phyloP scores from a whole-genome alignment of 176 grass and related monocot genomes.

The Oryza longistaminata region DNA sequence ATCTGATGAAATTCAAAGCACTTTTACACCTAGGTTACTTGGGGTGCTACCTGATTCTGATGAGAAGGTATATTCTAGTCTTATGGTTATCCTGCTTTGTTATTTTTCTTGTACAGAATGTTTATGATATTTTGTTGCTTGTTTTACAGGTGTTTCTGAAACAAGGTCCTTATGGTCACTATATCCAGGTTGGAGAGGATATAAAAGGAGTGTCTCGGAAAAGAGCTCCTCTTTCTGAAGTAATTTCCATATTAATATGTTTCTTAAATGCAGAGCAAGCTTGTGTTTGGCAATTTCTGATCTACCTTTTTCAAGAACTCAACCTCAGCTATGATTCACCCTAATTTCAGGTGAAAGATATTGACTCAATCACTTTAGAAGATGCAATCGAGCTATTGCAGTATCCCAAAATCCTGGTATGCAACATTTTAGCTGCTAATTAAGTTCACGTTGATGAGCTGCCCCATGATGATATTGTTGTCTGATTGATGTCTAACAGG shows the following conservation, averaged over 20 bases:
- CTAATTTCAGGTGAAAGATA: constrained; percentile 68
- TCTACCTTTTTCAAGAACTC: constrained; percentile 9
- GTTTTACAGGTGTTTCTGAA: constrained; percentile 74
- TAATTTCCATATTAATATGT: constrained; percentile 24
- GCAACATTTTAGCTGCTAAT: constrained; percentile 13
- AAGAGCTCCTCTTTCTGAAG: constrained; percentile 75
- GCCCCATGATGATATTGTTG: constrained; percentile 16
- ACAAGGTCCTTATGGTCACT: constrained; percentile 84
- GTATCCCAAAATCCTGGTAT: constrained; percentile 84
- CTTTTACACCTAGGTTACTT: constrained; percentile 65
- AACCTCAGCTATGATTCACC: constrained; percentile 5
- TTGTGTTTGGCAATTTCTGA: not conserved
- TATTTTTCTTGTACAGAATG: not conserved
- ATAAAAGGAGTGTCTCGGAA: constrained; percentile 61
- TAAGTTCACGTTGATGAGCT: constrained; percentile 19
- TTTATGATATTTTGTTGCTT: constrained; percentile 7
- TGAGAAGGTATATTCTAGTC: constrained; percentile 56
- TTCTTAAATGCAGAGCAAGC: not conserved
- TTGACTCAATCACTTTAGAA: constrained; percentile 64
- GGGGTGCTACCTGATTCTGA: constrained; percentile 64
- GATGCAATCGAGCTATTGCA: constrained; percentile 80
- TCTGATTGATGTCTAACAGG: constrained; percentile 40
- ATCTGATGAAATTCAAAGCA: constrained; percentile 37
- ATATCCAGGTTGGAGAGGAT: constrained; percentile 88
- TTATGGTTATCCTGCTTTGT: constrained; percentile 19